Conservation (phyloP, 2,329 filamentous ascomycete species). For the Biscogniauxia sp. region DNA sequence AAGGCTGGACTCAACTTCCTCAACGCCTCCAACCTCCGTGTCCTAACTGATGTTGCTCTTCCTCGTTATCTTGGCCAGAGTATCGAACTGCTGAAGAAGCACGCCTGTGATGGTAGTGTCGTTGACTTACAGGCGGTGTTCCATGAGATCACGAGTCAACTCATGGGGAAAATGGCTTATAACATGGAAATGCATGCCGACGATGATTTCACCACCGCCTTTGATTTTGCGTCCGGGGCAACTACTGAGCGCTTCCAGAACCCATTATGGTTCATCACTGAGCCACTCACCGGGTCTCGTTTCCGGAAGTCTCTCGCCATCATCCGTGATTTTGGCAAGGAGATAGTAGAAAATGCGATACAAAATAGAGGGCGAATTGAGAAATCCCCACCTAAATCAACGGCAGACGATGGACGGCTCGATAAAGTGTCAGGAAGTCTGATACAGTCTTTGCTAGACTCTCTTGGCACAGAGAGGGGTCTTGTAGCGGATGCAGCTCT, state of each 20-base stretch:
- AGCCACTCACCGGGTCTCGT: constrained; percentile 46
- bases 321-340: constrained; percentile 54
- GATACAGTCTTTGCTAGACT: constrained; percentile 58
- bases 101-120: constrained; percentile 24
- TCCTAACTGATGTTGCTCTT: constrained; percentile 55
- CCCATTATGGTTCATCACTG: constrained; percentile 60
- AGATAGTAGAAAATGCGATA: constrained; percentile 55
- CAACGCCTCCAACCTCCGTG: constrained; percentile 54
- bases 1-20: constrained; percentile 61
- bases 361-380: constrained; percentile 34
- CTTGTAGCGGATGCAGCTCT: constrained; percentile 62
- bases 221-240: constrained; percentile 60
- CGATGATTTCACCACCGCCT: constrained; percentile 58
- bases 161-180: constrained; percentile 69
- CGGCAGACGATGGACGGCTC: constrained; percentile 28
- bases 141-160: constrained; percentile 61
- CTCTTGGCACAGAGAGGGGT: constrained; percentile 48
- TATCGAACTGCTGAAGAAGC: constrained; percentile 37
- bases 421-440: constrained; percentile 51
- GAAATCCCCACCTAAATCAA: constrained; percentile 9
- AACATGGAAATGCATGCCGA: constrained; percentile 65
- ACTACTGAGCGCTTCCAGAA: constrained; percentile 65
- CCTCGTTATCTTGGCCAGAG: constrained; percentile 51
- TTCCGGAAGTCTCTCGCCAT: constrained; percentile 48
- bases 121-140: constrained; percentile 60